Percentiles rank a stretch among this genome's conserved stretches.
These are phyloP conservation scores for Nakataea oryzae DNA, from an alignment of 2,329 filamentous ascomycete genomes.

Conservation along the genomic window DNA sequence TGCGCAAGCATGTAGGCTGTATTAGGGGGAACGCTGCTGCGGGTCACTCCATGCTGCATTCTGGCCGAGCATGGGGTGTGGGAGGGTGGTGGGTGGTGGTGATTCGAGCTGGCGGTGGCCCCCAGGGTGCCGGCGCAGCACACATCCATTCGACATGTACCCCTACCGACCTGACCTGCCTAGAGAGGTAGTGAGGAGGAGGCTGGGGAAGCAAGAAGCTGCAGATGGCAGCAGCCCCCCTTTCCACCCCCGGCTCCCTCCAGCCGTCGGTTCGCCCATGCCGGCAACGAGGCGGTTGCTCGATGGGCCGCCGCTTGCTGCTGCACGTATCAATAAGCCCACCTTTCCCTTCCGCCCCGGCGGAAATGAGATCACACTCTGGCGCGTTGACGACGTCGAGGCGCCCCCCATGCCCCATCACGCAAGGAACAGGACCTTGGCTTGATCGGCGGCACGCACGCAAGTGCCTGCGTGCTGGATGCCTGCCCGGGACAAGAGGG, in stretches of 20 bases:
- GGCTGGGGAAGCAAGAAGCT: not conserved
- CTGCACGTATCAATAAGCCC: not conserved
- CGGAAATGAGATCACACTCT: not conserved
- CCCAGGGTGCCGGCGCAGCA: not conserved
- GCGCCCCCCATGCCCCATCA: not conserved
- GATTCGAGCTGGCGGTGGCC: not conserved
- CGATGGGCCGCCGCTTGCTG: not conserved
- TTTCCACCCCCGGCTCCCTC: not conserved
- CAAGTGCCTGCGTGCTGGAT: not conserved
- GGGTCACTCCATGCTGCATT: not conserved
- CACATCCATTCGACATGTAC: not conserved
- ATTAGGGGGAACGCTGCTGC: not conserved
- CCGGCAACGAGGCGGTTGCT: not conserved
- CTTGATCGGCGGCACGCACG: not conserved
- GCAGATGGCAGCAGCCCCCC: not conserved
- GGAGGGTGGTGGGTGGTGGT: not conserved
- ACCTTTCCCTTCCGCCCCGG: not conserved
- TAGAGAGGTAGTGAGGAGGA: not conserved
- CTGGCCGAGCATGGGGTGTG: not conserved
- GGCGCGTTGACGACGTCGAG: not conserved
- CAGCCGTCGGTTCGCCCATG: not conserved
- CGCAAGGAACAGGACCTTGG: not conserved
- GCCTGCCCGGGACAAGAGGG: not conserved
- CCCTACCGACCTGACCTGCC: not conserved
- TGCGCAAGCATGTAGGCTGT: not conserved